These are phyloP conservation scores for Oenanthe javanica DNA, from an alignment of 140 eudicot genomes.

Conservation along the genomic window DNA sequence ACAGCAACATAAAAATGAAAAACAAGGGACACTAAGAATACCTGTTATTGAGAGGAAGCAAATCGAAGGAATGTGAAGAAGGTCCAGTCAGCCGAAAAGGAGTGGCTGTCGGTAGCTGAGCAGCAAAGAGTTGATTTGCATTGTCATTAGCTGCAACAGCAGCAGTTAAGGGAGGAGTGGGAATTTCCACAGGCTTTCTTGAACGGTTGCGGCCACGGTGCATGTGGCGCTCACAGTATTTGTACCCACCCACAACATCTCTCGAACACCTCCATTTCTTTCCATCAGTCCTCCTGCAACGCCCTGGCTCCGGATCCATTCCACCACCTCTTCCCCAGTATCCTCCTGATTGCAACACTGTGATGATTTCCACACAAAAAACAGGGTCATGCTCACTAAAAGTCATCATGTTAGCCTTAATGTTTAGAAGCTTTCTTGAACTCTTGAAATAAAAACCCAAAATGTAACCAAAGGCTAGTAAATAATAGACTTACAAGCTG, in stretches of 20 bases:
- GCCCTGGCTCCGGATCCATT: constrained; percentile 92
- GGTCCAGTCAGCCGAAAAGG: constrained; percentile 38
- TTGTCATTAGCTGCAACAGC: background rate
- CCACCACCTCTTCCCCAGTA: constrained; percentile 86
- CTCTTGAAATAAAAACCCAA: background rate
- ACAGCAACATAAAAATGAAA: background rate
- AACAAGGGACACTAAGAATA: constrained; percentile 9
- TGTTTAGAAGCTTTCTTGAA: background rate
- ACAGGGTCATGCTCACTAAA: background rate
- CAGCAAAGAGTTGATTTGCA: background rate
- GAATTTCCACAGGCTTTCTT: constrained; percentile 98
- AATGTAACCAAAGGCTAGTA: background rate
- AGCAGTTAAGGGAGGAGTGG: constrained; percentile 54
- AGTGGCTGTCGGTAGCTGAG: constrained; percentile 23
- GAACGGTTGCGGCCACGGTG: constrained; percentile 96
- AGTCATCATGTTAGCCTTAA: background rate
- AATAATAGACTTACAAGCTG: constrained; percentile 27
- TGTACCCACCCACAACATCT: constrained; percentile 71
- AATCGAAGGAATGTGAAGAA: constrained; percentile 55
- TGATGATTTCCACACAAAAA: background rate
- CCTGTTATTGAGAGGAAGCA: constrained; percentile 55
- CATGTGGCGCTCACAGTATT: constrained; percentile 88
- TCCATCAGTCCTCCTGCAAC: constrained; percentile 90
- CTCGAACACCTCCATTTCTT: constrained; percentile 93
- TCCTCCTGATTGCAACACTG: constrained; percentile 66